Base-by-base conservation (phyloP, 192 early-diverging fungal species). In the Kappamyces sp. region DNA sequence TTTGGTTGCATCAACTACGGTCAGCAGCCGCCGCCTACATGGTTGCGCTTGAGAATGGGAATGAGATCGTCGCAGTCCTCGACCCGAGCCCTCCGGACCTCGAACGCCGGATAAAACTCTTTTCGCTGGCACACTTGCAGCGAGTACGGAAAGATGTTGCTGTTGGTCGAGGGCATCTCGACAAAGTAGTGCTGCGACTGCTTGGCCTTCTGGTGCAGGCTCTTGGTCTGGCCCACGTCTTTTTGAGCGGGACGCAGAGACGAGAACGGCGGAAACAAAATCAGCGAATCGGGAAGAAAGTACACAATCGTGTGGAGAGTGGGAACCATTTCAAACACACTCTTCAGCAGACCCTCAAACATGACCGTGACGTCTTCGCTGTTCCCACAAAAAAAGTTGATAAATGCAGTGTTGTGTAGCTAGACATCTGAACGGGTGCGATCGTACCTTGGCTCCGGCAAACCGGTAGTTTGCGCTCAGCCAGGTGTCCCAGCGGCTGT, bases 61-160 rank as follows among this genome's bases (percentile, higher is more conserved):
- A 71, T 65, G 12, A 82, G 51, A 63, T 82, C 80, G 62, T 82
- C 80, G 50, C 73, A 77, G 60, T 82, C 80, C 54, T 79, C 80
- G 3, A 82, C 73, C 33, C 67, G 52, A 6, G 75, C 77, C 34
- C 54, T 68, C 45, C 80, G 22, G 7, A 82, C 65, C 37, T 64
- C 66, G 15, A 80, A 45, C 6, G 54, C 32, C 1, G 74, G 77
- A 7, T 68, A 33, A 14, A 82, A 60, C 22, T 72, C 71, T 45
- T 66, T 62, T 36, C 76, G 64, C 2, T 42, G 37, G 54, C 77
- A 80, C 9, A 70, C 61, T 31, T 73, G 58, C 14, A 79, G 43
- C 4, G 51, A 41, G 43, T 60, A 74, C 15, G 66, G 54, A 34
- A 11, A 59, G n/a, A 57, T 57, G 42, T 54, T 60, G 12, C 48